Conservation (phyloP, 2,329 filamentous ascomycete species). For the Exophiala sp. region DNA sequence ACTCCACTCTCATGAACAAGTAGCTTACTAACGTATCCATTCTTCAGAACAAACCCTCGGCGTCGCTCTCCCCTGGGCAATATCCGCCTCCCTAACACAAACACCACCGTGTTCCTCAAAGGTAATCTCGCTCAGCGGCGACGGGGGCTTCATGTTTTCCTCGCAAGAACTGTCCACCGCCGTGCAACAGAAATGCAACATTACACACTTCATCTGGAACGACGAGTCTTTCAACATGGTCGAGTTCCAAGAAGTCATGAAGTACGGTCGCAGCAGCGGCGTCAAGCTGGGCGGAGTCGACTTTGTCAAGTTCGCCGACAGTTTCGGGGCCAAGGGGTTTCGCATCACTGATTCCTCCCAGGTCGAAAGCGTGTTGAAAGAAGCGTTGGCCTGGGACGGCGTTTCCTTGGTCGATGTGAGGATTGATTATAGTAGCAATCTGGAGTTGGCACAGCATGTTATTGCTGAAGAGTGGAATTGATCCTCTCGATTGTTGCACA, state of each 20-base stretch:
- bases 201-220: conserved; percentile 49
- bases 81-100: conserved; percentile 43
- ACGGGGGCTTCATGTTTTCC: conserved; percentile 49
- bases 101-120: conserved; percentile 41
- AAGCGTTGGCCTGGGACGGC: conserved; percentile 41
- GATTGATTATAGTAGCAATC: conserved; percentile 43
- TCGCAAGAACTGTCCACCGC: conserved; percentile 44
- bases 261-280: conserved; percentile 44
- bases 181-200: conserved; percentile 44
- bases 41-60: conserved; percentile 44
- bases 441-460: conserved; percentile 39
- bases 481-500: background rate
- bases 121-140: conserved; percentile 43
- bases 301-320: conserved; percentile 45
- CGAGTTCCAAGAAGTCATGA: conserved; percentile 48
- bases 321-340: conserved; percentile 44
- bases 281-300: conserved; percentile 45
- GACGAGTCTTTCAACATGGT: conserved; percentile 49
- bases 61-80: conserved; percentile 46
- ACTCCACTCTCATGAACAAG: background rate
- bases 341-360: conserved; percentile 37
- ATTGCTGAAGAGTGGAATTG: conserved; percentile 29
- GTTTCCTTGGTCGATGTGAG: conserved; percentile 44
- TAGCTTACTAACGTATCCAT: no score
- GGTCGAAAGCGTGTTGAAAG: conserved; percentile 41